Conservation (phyloP, 768 basidiomycete species). For the Podaxis sp. region DNA sequence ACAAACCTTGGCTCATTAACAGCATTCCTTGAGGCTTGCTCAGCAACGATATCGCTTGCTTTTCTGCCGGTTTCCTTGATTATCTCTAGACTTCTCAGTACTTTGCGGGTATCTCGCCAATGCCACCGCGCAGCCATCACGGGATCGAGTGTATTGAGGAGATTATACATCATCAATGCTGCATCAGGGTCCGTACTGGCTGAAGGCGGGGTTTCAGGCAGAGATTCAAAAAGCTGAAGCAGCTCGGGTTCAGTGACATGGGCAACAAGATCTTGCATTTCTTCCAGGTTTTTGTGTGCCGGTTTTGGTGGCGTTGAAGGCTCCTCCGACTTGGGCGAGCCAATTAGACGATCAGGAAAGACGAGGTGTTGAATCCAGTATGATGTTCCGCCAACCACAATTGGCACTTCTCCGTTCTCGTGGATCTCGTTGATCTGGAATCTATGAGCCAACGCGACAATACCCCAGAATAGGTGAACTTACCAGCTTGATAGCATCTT, state of each 20-base stretch:
- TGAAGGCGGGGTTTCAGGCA: conserved; percentile 60
- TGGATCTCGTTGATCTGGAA: conserved; percentile 78
- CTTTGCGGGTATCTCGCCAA: conserved; percentile 93
- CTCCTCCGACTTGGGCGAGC: not conserved
- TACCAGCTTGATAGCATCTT: conserved; percentile 76
- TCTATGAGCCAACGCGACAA: not conserved
- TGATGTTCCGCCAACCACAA: conserved; percentile 92
- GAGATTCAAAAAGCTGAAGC: conserved; percentile 45
- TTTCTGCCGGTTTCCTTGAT: conserved; percentile 66
- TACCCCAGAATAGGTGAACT: conserved; percentile 25
- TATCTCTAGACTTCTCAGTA: conserved; percentile 74
- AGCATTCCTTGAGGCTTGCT: conserved; percentile 48
- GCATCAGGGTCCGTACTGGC: conserved; percentile 52
- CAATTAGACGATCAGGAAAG: conserved; percentile 72
- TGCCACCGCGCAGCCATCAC: conserved; percentile 85
- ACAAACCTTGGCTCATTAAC: conserved; percentile 50
- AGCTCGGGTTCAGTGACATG: conserved; percentile 47
- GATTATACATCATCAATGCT: conserved; percentile 61
- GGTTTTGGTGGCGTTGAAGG: not conserved
- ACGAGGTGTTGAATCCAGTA: conserved; percentile 98
- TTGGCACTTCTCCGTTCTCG: conserved; percentile 62
- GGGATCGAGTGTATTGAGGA: conserved; percentile 72
- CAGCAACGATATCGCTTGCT: conserved; percentile 65
- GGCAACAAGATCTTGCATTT: conserved; percentile 6
- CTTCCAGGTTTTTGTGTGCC: conserved; percentile 23